phyloP scores from a whole-genome alignment of 768 basidiomycete species.

The Lepiota venenata region DNA sequence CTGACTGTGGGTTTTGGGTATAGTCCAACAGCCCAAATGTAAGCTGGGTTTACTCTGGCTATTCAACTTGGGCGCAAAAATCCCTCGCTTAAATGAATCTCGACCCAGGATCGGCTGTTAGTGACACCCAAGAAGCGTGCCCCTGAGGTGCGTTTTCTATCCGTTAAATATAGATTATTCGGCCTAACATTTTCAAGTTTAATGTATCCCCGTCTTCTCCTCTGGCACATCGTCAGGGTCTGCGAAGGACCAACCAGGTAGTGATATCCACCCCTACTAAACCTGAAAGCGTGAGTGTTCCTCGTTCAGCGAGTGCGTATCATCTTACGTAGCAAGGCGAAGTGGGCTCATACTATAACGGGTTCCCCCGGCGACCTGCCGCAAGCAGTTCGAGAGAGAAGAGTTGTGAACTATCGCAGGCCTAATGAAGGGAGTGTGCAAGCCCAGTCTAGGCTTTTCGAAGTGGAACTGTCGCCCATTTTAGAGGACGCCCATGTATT shows the following conservation, averaged over 20 bases:
- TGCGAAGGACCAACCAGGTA: constrained; percentile 1
- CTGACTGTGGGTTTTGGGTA: not conserved
- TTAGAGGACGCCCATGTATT: constrained; percentile 29
- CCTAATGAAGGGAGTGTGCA: constrained; percentile 5
- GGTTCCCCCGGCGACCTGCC: not conserved
- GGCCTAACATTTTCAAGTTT: not conserved
- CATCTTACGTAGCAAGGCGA: not conserved
- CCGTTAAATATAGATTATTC: not conserved
- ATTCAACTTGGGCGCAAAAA: not conserved
- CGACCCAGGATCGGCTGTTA: not conserved
- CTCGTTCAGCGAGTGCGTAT: not conserved
- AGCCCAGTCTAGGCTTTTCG: constrained; percentile 23
- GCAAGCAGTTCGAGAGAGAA: not conserved
- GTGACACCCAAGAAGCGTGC: not conserved
- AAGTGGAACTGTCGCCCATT: constrained; percentile 33
- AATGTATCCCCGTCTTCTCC: not conserved
- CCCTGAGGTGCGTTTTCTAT: not conserved
- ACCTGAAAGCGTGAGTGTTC: not conserved
- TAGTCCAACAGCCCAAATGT: not conserved
- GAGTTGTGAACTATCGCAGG: constrained; percentile 10
- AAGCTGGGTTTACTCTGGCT: not conserved
- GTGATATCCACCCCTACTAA: not conserved
- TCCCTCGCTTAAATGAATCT: not conserved
- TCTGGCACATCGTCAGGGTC: not conserved
- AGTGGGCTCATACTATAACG: not conserved